These are phyloP conservation scores for Pseudisothecium myosuroides DNA, from an alignment of 225 moss, liverwort and hornwort species.

Conservation along the genomic window DNA sequence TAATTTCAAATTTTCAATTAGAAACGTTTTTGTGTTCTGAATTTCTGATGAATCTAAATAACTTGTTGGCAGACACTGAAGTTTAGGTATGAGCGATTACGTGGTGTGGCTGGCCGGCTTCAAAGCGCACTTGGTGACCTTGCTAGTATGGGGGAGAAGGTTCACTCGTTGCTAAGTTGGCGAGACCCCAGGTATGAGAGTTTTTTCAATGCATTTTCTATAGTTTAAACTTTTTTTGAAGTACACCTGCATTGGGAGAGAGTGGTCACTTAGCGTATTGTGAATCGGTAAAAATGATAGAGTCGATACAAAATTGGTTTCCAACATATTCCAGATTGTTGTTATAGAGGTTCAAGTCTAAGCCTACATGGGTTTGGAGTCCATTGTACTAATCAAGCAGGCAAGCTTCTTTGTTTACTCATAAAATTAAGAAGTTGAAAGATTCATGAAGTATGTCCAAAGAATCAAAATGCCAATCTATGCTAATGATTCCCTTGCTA, in stretches of 20 bases:
- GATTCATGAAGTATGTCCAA: neutral
- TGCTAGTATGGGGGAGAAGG: neutral
- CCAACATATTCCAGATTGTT: neutral
- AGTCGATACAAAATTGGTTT: neutral
- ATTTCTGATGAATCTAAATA: neutral
- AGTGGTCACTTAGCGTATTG: neutral
- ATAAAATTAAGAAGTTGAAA: neutral
- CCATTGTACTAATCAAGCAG: neutral
- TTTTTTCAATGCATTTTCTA: too few species aligned
- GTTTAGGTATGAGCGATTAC: neutral
- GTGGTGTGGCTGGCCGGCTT: neutral
- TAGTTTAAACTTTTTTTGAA: too few species aligned
- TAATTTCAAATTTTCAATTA: neutral
- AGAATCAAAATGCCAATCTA: neutral
- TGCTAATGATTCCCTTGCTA: neutral
- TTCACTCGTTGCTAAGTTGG: neutral
- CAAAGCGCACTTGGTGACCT: neutral
- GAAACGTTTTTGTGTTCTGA: rapidly evolving
- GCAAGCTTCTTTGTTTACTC: neutral
- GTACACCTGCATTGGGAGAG: neutral
- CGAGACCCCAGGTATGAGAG: neutral
- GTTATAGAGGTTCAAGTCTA: neutral
- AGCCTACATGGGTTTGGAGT: neutral
- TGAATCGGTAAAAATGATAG: neutral
- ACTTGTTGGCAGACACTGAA: neutral